Base-by-base conservation (phyloP, 2,329 filamentous ascomycete species). In the Alternaria gaisen region DNA sequence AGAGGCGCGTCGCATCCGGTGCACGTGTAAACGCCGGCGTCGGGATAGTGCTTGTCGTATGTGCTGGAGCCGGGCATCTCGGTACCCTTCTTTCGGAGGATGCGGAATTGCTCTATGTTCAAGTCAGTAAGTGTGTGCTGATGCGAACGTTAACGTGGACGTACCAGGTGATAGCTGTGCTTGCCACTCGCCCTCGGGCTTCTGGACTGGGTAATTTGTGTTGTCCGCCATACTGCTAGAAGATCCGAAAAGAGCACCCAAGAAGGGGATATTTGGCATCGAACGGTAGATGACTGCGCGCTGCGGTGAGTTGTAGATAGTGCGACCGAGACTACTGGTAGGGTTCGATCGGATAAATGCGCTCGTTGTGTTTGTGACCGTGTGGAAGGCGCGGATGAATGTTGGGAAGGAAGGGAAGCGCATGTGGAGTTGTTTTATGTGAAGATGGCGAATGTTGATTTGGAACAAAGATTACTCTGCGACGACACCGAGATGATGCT, bases 1-100 rank as follows among this genome's bases (percentile, higher is more conserved):
- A 99, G 88, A 5, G 95, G 94, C 8, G 93, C 87, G 28, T 89
- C 80, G 84, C 95, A 99, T 53, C 88, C 95, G 18, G 91, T 92
- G 80, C 95, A 99, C 46, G 85, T 89, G 83, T 98, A 99, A 56
- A 93, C 87, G 58, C 95, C 96, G 5, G 85, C 76, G 0, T 85
- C 80, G 1, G 93, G 89, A 76, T 89, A 86, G 83, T 97, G 93
- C 79, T 94, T 93, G 83, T 99, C 90, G 78, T 91, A 97, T 78
- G 90, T 88, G 73, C 94, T 94, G 6, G 90, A 89, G 69, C 87
- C 89, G 16, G 94, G 87, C 3, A 87, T 81, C 78, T 99, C 96
- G 46, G 95, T 99, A 72, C 94, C 95, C 79, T 97, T 94, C 78
- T 96, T 83, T 65, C 95, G 91, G 56, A 99, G 88, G 75, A 99